phyloP scores from a whole-genome alignment of 345 rosid species.

The Erodium maritimum region DNA sequence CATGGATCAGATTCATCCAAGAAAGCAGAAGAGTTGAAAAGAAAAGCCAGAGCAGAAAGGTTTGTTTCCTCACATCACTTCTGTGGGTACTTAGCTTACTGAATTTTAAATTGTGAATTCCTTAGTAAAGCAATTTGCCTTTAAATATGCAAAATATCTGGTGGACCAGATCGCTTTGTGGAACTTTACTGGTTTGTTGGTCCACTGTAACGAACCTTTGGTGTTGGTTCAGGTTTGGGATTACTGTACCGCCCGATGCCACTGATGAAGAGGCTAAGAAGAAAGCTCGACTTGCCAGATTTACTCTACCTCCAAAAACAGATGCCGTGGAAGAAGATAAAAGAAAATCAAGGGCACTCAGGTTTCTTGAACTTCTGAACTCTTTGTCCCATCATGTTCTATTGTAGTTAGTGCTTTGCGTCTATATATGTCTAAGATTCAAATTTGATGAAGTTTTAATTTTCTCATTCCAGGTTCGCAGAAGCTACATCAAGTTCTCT shows the following conservation, averaged over 20 bases:
- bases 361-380: conserved; percentile 26
- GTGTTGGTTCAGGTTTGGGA: conserved; percentile 48
- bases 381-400: conserved; percentile 1
- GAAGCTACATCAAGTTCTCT: conserved; percentile 33
- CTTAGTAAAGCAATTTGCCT: too few species aligned
- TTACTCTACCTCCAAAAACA: conserved; percentile 38
- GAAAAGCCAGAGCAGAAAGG: conserved; percentile 97
- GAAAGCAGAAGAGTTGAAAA: conserved; percentile 52
- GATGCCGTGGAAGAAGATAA: conserved; percentile 65
- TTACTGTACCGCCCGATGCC: conserved; percentile 27
- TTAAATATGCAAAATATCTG: too few species aligned
- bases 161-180: background rate
- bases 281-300: conserved; percentile 80
- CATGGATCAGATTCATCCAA: conserved; percentile 14
- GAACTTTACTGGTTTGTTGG: background rate
- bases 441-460: background rate
- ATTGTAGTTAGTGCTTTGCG: background rate
- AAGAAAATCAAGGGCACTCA: conserved; percentile 67
- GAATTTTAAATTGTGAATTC: background rate
- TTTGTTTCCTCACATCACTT: conserved; percentile 11
- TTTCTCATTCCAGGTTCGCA: conserved; percentile 40
- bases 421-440: background rate
- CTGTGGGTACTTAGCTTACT: background rate
- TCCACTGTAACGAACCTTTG: background rate
- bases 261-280: conserved; percentile 61